Conservation (phyloP, 2,329 filamentous ascomycete genomes). For the Sclerotinia sclerotiorum region DNA sequence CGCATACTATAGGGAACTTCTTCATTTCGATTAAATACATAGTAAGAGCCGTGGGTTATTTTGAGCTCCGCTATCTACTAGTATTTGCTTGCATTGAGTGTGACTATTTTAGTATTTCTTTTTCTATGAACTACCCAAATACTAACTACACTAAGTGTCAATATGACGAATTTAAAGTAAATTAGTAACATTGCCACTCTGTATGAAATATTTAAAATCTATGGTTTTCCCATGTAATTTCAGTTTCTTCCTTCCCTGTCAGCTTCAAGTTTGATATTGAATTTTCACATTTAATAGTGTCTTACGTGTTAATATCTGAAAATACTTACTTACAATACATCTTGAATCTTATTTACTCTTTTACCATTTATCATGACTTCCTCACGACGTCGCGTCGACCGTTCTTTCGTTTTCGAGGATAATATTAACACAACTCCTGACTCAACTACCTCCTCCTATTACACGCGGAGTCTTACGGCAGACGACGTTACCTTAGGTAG, state of each 20-base stretch:
- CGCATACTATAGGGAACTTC: no score
- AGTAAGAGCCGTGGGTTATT: no score
- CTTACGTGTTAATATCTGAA: not conserved
- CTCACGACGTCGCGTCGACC: not conserved
- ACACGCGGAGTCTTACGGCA: not conserved
- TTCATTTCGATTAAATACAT: no score
- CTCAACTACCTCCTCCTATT: not conserved
- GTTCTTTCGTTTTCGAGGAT: not conserved
- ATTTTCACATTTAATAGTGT: not conserved
- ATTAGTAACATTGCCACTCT: no score
- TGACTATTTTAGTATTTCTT: no score
- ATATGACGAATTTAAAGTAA: no score
- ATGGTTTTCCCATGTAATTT: no score
- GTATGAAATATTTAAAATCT: no score
- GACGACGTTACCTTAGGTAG: not conserved
- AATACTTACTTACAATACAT: not conserved
- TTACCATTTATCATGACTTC: not conserved
- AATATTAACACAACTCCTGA: not conserved
- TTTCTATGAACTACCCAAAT: no score
- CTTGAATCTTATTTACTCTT: not conserved
- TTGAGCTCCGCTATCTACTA: no score
- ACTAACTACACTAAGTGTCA: no score
- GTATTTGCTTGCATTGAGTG: no score
- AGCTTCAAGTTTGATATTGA: not conserved
- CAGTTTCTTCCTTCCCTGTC: not conserved